Conservation (phyloP, 1,284 basidiomycete genomes). For the Ceratobasidium sp. region DNA sequence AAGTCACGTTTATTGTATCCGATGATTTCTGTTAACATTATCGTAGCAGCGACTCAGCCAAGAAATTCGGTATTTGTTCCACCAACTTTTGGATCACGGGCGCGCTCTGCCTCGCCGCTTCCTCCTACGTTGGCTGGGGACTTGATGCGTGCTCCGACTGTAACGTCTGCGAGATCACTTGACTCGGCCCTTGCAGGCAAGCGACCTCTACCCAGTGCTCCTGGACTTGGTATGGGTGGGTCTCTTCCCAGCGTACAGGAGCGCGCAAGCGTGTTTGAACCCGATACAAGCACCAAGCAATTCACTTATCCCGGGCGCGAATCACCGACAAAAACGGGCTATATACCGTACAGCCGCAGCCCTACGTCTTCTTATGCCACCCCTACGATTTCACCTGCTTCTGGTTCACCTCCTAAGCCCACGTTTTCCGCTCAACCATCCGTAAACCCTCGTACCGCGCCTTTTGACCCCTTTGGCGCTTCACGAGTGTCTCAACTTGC, state of each 20-base stretch:
- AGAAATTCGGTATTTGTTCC: conserved; percentile 27
- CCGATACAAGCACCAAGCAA: conserved; percentile 7
- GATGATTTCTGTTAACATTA: neutral
- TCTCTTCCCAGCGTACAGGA: conserved; percentile 32
- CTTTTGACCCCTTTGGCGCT: conserved; percentile 33
- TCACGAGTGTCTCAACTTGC: conserved; percentile 3
- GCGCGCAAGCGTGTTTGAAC: conserved; percentile 14
- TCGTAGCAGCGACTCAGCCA: neutral
- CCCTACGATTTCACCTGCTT: conserved; percentile 1
- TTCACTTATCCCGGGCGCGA: conserved; percentile 34
- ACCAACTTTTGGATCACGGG: conserved; percentile 33
- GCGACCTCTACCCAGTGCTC: conserved; percentile 12
- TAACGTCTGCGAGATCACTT: conserved; percentile 22
- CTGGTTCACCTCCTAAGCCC: conserved; percentile 28
- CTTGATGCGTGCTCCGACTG: conserved; percentile 28
- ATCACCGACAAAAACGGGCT: conserved; percentile 21
- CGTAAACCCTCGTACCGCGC: conserved; percentile 31
- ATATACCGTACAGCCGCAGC: conserved; percentile 31
- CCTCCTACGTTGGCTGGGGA: conserved; percentile 4
- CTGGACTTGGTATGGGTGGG: conserved; percentile 6
- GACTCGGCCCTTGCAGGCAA: conserved; percentile 26
- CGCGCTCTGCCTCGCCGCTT: conserved; percentile 28
- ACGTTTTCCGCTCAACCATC: conserved; percentile 31
- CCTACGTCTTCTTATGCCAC: conserved; percentile 4
- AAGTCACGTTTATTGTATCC: neutral